These are phyloP conservation scores for Fusarium foetens DNA, from an alignment of 2,329 filamentous ascomycete genomes.

Conservation along the genomic window DNA sequence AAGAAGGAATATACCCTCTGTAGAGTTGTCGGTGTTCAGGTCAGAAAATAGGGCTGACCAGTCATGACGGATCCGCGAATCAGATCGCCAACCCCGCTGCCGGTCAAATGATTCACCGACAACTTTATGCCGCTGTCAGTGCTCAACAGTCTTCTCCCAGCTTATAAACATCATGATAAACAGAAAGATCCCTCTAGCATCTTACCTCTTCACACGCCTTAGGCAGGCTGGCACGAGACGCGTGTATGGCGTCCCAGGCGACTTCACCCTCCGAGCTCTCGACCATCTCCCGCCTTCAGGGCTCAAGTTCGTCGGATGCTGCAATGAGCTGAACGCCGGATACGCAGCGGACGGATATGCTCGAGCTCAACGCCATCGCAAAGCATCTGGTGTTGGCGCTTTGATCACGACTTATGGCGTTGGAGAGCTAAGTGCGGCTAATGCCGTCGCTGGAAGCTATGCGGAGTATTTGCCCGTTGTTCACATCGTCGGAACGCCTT, in stretches of 20 bases:
- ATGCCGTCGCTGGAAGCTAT: conserved; percentile 21
- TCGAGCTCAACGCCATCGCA: neutral
- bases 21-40: neutral
- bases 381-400: neutral
- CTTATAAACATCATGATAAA: neutral
- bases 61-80: neutral
- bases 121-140: neutral
- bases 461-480: conserved; percentile 7
- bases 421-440: conserved; percentile 15
- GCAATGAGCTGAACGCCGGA: conserved; percentile 20
- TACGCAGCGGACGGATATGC: conserved; percentile 29
- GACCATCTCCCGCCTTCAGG: conserved; percentile 3
- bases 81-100: neutral
- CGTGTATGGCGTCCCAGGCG: conserved; percentile 17
- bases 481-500: conserved; percentile 21
- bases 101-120: neutral
- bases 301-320: conserved; percentile 14
- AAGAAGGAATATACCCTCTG: neutral
- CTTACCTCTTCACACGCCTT: conserved; percentile 8
- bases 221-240: conserved; percentile 4
- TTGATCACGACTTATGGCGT: conserved; percentile 16
- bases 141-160: rapidly evolving
- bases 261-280: conserved; percentile 13
- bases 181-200: neutral
- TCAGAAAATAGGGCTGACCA: neutral